Conservation (phyloP, 768 basidiomycete species). For the Rubroboletus satanas region DNA sequence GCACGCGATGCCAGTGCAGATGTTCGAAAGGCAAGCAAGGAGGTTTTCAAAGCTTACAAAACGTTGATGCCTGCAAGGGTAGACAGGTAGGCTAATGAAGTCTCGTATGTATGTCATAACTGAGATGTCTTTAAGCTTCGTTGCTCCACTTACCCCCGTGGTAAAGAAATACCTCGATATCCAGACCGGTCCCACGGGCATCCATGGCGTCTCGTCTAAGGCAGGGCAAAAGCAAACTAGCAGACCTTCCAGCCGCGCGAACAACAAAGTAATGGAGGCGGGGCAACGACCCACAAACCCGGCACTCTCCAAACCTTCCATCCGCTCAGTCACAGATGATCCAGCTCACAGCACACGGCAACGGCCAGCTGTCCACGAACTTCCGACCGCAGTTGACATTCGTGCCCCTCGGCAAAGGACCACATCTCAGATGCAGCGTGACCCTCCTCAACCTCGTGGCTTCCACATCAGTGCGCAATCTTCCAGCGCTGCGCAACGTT, state of each 20-base stretch:
- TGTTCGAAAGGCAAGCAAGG: slow-evolving; percentile 62
- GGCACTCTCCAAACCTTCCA: slow-evolving; percentile 9
- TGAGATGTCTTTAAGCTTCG: slow-evolving; percentile 49
- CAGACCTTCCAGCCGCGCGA: slow-evolving; percentile 24
- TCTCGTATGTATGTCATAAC: neutral
- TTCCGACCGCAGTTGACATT: neutral
- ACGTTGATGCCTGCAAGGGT: slow-evolving; percentile 64
- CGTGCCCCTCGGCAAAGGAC: slow-evolving; percentile 18
- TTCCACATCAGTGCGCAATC: slow-evolving; percentile 15
- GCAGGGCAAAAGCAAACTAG: slow-evolving; percentile 17
- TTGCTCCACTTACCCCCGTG: slow-evolving; percentile 67
- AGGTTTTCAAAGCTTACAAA: slow-evolving; percentile 75
- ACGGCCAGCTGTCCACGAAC: slow-evolving; percentile 1
- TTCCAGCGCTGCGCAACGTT: slow-evolving; percentile 20
- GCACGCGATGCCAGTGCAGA: slow-evolving; percentile 75
- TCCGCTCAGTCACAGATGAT: slow-evolving; percentile 3
- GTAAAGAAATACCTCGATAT: slow-evolving; percentile 73
- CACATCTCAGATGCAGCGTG: slow-evolving; percentile 16
- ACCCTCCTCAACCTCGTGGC: slow-evolving; percentile 13
- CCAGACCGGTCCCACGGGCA: slow-evolving; percentile 12
- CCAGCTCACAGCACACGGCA: slow-evolving; percentile 3
- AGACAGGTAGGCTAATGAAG: slow-evolving; percentile 46
- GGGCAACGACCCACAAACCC: slow-evolving; percentile 9
- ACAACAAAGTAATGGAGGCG: slow-evolving; percentile 9
- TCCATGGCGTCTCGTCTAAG: slow-evolving; percentile 1